Evolutionary conservation across 306 rosid genomes (phyloP).

Genomic region (Cotoneaster glaucophyllus): DNA sequence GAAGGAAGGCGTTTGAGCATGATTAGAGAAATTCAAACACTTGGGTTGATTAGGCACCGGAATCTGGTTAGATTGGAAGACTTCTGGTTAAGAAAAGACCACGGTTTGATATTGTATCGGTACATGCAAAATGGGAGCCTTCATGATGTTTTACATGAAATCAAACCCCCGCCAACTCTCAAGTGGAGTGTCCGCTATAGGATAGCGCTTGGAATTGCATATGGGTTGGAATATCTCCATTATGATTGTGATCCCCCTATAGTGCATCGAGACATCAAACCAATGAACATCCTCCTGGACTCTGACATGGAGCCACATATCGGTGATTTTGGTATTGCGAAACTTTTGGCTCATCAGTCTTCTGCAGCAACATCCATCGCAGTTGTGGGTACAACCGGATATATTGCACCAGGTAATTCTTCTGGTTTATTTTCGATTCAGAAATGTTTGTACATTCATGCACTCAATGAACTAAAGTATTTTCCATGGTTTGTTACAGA

Average conservation of each 20-base stretch:
- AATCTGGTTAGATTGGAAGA: constrained; percentile 64
- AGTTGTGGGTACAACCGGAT: constrained; percentile 68
- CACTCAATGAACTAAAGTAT: background rate
- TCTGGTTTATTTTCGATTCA: background rate
- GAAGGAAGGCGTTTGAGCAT: constrained; percentile 41
- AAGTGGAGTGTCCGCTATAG: constrained; percentile 60
- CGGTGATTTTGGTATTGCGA: constrained; percentile 81
- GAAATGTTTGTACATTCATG: constrained; percentile 2
- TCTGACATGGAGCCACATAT: constrained; percentile 78
- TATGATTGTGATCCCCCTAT: constrained; percentile 72
- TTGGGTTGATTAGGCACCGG: constrained; percentile 62
- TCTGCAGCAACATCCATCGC: constrained; percentile 34
- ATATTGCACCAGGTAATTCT: constrained; percentile 73
- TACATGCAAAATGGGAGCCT: constrained; percentile 88
- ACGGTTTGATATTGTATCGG: constrained; percentile 60
- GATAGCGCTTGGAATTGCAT: constrained; percentile 69
- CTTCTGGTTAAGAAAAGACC: constrained; percentile 52
- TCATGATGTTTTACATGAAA: constrained; percentile 62
- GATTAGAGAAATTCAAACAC: constrained; percentile 62
- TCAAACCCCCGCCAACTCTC: constrained; percentile 33
- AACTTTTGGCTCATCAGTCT: constrained; percentile 63
- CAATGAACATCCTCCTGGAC: constrained; percentile 71
- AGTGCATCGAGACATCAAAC: constrained; percentile 82
- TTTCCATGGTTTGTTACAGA: constrained; percentile 33
- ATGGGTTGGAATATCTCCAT: constrained; percentile 75